phyloP scores from a whole-genome alignment of 169 alveolate genomes.

The Pseudocohnilembus persalinus region DNA sequence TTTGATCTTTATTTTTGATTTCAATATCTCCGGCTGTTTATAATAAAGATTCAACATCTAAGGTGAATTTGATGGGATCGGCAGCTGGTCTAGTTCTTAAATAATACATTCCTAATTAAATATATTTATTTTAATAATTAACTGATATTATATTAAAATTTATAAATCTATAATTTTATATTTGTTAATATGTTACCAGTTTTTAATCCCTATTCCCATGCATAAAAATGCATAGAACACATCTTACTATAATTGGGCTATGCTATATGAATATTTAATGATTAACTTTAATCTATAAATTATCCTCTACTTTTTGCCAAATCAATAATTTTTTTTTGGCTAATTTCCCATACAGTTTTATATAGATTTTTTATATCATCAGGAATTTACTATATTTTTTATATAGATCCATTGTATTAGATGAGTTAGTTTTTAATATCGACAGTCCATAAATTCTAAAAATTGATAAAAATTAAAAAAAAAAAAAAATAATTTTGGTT shows the following conservation, averaged over 20 bases:
- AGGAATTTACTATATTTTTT: conserved; percentile 92
- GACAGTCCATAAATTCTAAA: conserved; percentile 91
- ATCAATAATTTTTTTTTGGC: conserved; percentile 95
- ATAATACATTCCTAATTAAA: conserved; percentile 91
- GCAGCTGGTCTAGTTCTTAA: conserved; percentile 97
- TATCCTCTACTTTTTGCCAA: conserved; percentile 97
- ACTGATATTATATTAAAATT: neutral
- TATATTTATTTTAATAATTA: neutral
- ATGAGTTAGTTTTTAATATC: conserved; percentile 93
- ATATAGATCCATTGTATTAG: conserved; percentile 95
- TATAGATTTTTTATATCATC: conserved; percentile 87
- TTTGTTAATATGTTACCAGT: conserved; percentile 73
- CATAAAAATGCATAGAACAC: conserved; percentile 98
- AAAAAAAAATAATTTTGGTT: no score
- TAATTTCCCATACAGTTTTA: conserved; percentile 99
- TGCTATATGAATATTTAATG: conserved; percentile 94
- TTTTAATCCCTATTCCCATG: conserved; percentile 97
- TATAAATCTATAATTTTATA: neutral
- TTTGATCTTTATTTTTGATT: conserved; percentile 6
- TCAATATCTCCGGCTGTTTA: conserved; percentile 55
- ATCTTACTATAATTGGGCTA: conserved; percentile 95
- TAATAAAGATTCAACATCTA: conserved; percentile 82
- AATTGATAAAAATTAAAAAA: no score
- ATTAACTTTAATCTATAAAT: conserved; percentile 93
- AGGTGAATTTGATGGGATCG: conserved; percentile 98